Evolutionary conservation across 345 rosid species (phyloP).

Genomic region (Populus ilicifolia): DNA sequence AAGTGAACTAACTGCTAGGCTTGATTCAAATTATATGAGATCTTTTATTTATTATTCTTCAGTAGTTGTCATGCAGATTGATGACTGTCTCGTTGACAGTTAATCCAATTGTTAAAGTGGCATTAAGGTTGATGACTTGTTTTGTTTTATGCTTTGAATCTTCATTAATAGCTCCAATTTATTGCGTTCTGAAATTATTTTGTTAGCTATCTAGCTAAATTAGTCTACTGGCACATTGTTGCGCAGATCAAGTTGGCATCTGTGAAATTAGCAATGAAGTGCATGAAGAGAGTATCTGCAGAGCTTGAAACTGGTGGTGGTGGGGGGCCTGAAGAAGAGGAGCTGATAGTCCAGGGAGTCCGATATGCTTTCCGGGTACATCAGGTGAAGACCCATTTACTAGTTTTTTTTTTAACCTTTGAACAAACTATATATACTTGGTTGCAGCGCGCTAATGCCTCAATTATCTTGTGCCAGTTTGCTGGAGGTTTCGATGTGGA

Average conservation of each 20-base stretch:
- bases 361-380: conserved; percentile 97
- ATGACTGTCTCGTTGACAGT: too few relatives aligned
- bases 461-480: conserved; percentile 40
- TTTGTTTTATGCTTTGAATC: not conserved
- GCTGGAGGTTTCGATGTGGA: conserved; percentile 96
- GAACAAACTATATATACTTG: not conserved
- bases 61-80: too few relatives aligned
- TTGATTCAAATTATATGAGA: too few relatives aligned
- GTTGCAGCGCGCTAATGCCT: not conserved
- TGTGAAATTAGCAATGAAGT: conserved; percentile 91
- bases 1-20: too few relatives aligned
- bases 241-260: conserved; percentile 84
- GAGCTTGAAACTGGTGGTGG: conserved; percentile 63
- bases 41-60: too few relatives aligned
- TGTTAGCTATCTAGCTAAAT: not conserved
- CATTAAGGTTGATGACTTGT: too few relatives aligned
- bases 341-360: conserved; percentile 87
- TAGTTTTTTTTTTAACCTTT: too few relatives aligned
- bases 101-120: too few relatives aligned
- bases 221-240: not conserved
- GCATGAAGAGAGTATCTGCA: conserved; percentile 92
- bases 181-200: too few relatives aligned
- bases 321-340: conserved; percentile 85
- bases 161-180: not conserved
- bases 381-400: conserved; percentile 46